Percentiles rank a stretch among this genome's conserved stretches.
Conservation (phyloP, 2,329 filamentous ascomycete species). For the Scedosporium dehoogii region DNA sequence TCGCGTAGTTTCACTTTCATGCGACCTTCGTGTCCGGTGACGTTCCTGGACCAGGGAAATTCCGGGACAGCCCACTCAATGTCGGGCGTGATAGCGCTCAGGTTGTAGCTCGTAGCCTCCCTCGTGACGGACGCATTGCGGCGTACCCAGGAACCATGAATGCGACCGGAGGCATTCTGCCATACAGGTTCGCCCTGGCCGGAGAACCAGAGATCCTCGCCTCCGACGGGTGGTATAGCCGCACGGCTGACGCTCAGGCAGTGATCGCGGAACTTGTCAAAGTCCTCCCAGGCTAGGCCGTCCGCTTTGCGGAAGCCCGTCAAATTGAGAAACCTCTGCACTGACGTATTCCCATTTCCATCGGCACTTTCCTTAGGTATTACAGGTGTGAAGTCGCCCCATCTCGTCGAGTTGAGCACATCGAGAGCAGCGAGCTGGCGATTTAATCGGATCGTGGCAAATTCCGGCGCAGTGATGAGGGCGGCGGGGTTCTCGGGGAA, state of each 20-base stretch:
- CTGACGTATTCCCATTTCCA: constrained; percentile 11
- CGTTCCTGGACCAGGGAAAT: constrained; percentile 64
- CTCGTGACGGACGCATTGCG: constrained; percentile 36
- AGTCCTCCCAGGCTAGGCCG: constrained; percentile 67
- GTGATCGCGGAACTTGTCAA: constrained; percentile 55
- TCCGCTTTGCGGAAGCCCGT: constrained; percentile 69
- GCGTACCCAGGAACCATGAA: constrained; percentile 68
- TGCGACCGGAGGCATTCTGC: constrained; percentile 66
- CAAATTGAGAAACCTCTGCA: constrained; percentile 51
- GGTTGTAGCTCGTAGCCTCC: constrained; percentile 46
- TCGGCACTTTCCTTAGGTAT: constrained; percentile 11
- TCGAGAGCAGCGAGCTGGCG: constrained; percentile 41
- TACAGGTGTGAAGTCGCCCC: constrained; percentile 49
- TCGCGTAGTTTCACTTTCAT: constrained; percentile 33
- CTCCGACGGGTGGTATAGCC: constrained; percentile 32
- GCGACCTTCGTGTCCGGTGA: constrained; percentile 63
- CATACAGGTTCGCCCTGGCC: constrained; percentile 45
- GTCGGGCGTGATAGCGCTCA: constrained; percentile 53
- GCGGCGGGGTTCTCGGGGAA: constrained; percentile 21
- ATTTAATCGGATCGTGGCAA: constrained; percentile 26
- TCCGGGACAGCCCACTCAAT: constrained; percentile 53
- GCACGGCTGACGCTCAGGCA: constrained; percentile 52
- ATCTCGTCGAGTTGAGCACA: constrained; percentile 44
- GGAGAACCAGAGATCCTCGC: constrained; percentile 29
- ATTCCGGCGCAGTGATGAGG: constrained; percentile 5